Conservation (phyloP, 768 basidiomycete genomes). For the Rhodocollybia butyracea region DNA sequence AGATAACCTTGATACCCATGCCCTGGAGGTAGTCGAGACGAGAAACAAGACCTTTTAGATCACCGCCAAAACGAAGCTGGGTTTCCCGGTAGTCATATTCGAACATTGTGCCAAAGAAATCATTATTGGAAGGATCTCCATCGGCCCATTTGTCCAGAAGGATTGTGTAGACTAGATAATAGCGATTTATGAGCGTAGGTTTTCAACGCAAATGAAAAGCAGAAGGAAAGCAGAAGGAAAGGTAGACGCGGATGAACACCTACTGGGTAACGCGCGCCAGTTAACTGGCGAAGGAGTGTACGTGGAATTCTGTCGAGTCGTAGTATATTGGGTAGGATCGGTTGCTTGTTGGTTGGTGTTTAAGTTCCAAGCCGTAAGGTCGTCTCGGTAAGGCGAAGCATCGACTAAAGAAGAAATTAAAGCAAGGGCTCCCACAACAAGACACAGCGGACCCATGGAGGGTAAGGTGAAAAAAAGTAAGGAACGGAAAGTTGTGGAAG, state of each 20-base stretch:
- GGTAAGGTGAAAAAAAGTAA: background rate
- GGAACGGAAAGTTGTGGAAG: background rate
- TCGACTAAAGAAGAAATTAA: conserved; percentile 21
- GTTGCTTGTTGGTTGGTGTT: conserved; percentile 74
- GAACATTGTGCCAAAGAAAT: conserved; percentile 76
- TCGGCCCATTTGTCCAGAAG: conserved; percentile 94
- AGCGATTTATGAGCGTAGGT: no score
- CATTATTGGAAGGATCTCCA: conserved; percentile 89
- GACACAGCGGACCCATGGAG: background rate
- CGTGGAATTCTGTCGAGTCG: conserved; percentile 56
- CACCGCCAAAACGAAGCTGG: conserved; percentile 86
- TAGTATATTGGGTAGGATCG: conserved; percentile 60
- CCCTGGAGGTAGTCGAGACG: conserved; percentile 88
- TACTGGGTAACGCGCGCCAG: conserved; percentile 84
- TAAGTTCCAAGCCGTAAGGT: conserved; percentile 72
- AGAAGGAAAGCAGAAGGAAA: no score
- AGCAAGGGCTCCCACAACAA: background rate
- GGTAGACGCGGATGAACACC: no score
- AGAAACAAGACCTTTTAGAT: conserved; percentile 72
- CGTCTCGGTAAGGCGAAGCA: conserved; percentile 67
- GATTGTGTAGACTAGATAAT: conserved; percentile 68
- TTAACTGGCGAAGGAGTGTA: conserved; percentile 84
- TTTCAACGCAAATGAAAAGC: no score
- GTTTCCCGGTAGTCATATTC: conserved; percentile 89
- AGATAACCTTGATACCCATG: conserved; percentile 84